A percentile compares a stretch with the other conserved stretches of the same genome.
Conservation (phyloP, 2,329 filamentous ascomycete species). For the Fusarium fracticaudum region DNA sequence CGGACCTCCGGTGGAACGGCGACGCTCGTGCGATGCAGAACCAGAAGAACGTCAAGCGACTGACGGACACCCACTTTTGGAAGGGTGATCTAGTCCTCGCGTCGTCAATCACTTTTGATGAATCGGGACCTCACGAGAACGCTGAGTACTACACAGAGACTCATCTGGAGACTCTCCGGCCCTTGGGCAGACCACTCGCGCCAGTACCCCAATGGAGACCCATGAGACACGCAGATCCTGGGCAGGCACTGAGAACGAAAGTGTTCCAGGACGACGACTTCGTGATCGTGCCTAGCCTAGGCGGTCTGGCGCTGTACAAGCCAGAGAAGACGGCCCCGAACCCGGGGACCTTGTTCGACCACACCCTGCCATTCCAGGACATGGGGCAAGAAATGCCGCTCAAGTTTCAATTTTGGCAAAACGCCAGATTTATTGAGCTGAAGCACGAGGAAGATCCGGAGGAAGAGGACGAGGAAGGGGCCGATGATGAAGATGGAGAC, state of each 20-base stretch:
- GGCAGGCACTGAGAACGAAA: not conserved
- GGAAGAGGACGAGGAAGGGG: not conserved
- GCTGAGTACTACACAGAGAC: not conserved
- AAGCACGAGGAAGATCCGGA: not conserved
- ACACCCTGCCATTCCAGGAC: not conserved
- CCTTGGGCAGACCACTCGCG: not conserved
- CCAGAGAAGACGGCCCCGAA: not conserved
- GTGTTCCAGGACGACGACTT: constrained; percentile 32
- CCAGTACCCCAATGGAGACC: not conserved
- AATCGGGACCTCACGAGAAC: not conserved
- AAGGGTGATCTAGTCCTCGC: not conserved
- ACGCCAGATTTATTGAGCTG: not conserved
- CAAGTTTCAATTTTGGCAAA: not conserved
- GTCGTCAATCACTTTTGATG: not conserved
- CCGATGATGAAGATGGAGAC: not conserved
- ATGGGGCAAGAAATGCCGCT: not conserved
- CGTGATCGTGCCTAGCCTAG: constrained; percentile 16
- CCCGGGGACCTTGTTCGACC: not conserved
- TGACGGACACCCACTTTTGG: constrained; percentile 19
- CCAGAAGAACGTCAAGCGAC: not conserved
- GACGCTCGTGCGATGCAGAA: not conserved
- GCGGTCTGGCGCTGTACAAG: constrained; percentile 18
- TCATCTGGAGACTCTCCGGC: constrained; percentile 8
- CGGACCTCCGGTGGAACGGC: constrained; percentile 12
- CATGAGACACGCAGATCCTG: not conserved